Base-by-base conservation (phyloP, 306 rosid genomes). In the Lithocarpus polystachyus region DNA sequence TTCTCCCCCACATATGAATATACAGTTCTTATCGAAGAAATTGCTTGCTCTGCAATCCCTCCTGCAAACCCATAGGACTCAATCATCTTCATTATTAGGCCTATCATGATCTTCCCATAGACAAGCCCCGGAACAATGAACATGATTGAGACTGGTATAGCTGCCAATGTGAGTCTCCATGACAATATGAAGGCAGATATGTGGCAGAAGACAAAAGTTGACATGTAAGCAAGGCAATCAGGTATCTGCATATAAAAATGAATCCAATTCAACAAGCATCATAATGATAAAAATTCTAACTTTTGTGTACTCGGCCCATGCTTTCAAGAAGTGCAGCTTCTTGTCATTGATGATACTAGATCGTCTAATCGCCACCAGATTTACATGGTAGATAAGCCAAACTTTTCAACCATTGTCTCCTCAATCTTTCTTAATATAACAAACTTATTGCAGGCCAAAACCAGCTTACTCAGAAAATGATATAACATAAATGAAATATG, bases 61-160 rank as follows among this genome's bases (percentile, higher is more conserved):
- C 97, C 92, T 1, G 97, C 93, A 76, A 94, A 92, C 20, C 92
- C 97, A 75, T 94, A 92, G 67, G 97, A 90, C 68, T 84, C 97
- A n/a, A 94, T 94, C 87, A 89, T 90, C 82, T 94, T 90, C 93
- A 92, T 88, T 80, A 79, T 81, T 19, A 86, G 81, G 60, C 90
- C 95, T 91, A 92, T 81, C 93, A 94, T 81, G 71, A 89, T 85
- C 68, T 87, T 89, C 67, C 98, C 97, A 5, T 92, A 92, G 31
- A 87, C 72, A 23, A 92, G 95, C 6, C 92, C 97, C 2, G 91
- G 97, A 71, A 86, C 67, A 35, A 94, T 88, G 95, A 92, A 92
- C 97, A 89, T 82, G 84, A 85, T 28, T 23, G 98, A 92, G 82
- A 94, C 87, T 4, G 98, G 97, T 77, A 92, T 76, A 13, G 92